Base-by-base conservation (phyloP, 2,329 filamentous ascomycete species). In the Leptographium flavum region DNA sequence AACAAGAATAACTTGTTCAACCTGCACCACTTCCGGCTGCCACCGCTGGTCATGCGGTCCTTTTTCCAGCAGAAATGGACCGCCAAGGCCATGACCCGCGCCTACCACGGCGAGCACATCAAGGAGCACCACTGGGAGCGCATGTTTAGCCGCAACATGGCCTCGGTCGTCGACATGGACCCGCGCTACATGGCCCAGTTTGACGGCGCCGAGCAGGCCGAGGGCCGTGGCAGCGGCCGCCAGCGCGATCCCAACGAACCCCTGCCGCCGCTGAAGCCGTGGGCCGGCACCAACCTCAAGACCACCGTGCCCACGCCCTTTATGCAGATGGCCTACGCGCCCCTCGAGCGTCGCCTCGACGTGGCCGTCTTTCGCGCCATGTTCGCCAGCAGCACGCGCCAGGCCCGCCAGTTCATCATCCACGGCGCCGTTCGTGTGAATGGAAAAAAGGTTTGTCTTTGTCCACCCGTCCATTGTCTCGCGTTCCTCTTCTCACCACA, bases 41-140 rank as follows among this genome's bases (percentile, higher is more conserved):
- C 72, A 17, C 58, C 55, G 15, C 58, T 54, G 50, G 56, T 58
- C 28, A 57, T 11, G 53, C 64, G 67, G 50, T 95, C 88, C 38
- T 93, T 92, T 67, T 98, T 94, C 74, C 90, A 96, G 71, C 90
- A 96, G 66, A 98, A 98, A 81, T 98, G 90, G 90, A 64, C 67
- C 2, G 85, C 90, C 57, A 98, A 98, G 66, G 79, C 87, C 21
- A 63, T 80, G 52, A 77, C 86, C 36, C 81, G 92, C 54, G 80
- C 74, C 51, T 98, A 96, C 64, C 92, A 98, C 67, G 92, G 90
- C 63, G 90, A 95, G 61, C 86, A 94, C 59, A 81, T 98, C 54
- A 79, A 81, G 53, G 92, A 98, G 69, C 80, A 83, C 60, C 83
- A 92, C 67, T 98, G 92, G 92, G 75, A 84, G 64, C 83, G 84